Conservation (phyloP, 352 stramenopile species). For the Peronospora destructor region DNA sequence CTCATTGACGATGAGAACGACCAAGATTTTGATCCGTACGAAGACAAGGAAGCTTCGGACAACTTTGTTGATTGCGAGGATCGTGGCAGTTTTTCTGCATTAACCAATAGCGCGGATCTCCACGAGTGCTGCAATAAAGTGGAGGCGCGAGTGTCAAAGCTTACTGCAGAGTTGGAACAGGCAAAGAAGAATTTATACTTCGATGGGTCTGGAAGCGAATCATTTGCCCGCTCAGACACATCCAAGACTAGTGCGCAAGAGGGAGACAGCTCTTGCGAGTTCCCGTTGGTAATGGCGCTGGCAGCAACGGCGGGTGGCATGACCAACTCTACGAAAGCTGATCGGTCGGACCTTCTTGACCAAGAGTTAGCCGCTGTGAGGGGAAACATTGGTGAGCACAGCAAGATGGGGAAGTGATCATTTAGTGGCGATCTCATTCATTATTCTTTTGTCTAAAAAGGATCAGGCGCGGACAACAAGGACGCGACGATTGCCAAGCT, state of each 20-base stretch:
- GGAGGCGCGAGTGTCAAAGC: constrained; percentile 50
- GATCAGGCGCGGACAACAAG: constrained; percentile 31
- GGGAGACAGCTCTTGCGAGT: constrained; percentile 71
- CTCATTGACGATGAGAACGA: constrained; percentile 45
- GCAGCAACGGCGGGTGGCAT: constrained; percentile 66
- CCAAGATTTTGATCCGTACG: constrained; percentile 19
- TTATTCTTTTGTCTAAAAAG: constrained; percentile 7
- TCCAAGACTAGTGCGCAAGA: constrained; percentile 63
- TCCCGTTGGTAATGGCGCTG: constrained; percentile 72
- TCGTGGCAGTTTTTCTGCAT: constrained; percentile 16
- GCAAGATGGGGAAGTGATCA: not conserved
- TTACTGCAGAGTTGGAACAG: constrained; percentile 63
- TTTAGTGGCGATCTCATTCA: constrained; percentile 4
- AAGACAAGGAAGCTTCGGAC: constrained; percentile 32
- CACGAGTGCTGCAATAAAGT: constrained; percentile 68
- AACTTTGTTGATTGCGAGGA: constrained; percentile 31
- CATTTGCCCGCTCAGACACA: constrained; percentile 54
- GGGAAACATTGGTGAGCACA: constrained; percentile 34
- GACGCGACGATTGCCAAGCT: constrained; percentile 59
- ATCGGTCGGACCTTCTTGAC: constrained; percentile 55
- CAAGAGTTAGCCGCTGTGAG: constrained; percentile 49
- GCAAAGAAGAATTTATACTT: constrained; percentile 70
- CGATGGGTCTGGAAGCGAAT: constrained; percentile 58
- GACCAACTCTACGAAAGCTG: constrained; percentile 61
- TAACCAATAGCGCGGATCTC: constrained; percentile 34